Conservation (phyloP, 768 basidiomycete genomes). For the Termitomyces bulborhizus region DNA sequence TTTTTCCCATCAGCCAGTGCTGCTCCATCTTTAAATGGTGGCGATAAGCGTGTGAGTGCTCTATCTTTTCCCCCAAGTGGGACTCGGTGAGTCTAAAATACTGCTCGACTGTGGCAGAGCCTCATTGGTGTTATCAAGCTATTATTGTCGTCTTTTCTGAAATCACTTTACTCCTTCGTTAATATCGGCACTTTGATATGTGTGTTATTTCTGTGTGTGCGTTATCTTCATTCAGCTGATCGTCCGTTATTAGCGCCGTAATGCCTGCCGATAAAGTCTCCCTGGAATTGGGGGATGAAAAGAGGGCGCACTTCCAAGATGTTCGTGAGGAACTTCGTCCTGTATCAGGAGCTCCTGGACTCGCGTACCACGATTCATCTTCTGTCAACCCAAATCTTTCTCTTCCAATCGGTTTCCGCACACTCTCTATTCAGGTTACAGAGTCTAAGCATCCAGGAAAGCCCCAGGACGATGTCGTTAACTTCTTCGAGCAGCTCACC, state of each 20-base stretch:
- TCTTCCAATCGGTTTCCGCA: slow-evolving; percentile 8
- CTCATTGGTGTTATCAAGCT: background rate
- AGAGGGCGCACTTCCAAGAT: background rate
- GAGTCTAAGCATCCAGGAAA: background rate
- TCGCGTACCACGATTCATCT: background rate
- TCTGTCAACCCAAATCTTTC: background rate
- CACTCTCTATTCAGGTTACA: slow-evolving; percentile 8
- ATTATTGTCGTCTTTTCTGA: background rate
- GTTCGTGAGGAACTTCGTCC: background rate
- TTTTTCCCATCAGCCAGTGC: background rate
- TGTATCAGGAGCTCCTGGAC: background rate
- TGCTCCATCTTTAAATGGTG: background rate
- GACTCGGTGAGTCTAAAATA: background rate
- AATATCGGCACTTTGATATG: background rate
- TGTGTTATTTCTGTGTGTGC: background rate
- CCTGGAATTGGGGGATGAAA: background rate
- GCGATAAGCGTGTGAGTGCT: background rate
- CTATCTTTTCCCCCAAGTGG: background rate
- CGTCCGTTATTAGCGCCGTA: background rate
- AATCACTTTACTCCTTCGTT: background rate
- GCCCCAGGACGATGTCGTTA: background rate
- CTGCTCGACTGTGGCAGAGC: background rate
- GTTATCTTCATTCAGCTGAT: background rate
- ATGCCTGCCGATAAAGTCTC: background rate
- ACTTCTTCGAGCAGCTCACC: slow-evolving; percentile 2